Percentiles rank a stretch among this genome's conserved stretches.
Conservation (phyloP, 129 eudicot genomes). For the Ambrosia artemisiifolia region DNA sequence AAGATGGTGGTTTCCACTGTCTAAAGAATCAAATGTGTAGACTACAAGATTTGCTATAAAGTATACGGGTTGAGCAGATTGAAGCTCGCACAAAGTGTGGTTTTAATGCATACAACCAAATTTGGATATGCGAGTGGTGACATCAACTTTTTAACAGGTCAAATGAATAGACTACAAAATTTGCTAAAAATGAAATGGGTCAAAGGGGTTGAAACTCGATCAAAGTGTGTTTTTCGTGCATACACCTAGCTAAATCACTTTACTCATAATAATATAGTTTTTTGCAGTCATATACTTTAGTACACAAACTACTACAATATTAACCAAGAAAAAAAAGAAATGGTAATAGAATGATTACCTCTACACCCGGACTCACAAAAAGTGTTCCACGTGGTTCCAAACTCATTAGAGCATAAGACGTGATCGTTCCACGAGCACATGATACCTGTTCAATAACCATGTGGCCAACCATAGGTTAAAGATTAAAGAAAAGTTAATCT, state of each 20-base stretch:
- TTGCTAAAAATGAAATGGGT: not conserved
- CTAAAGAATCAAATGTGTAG: not conserved
- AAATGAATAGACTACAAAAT: not conserved
- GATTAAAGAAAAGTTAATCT: not conserved
- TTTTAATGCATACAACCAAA: not conserved
- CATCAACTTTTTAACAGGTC: not conserved
- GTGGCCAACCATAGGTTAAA: conserved; percentile 1
- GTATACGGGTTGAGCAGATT: not conserved
- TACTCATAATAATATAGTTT: not conserved
- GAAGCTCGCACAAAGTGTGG: not conserved
- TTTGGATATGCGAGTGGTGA: not conserved
- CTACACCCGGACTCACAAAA: conserved; percentile 90
- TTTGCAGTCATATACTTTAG: not conserved
- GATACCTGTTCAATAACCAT: conserved; percentile 61
- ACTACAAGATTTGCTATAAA: not conserved
- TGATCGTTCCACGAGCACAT: conserved; percentile 73
- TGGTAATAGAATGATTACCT: conserved; percentile 37
- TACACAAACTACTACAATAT: not conserved
- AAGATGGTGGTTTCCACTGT: not conserved
- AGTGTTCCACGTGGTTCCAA: conserved; percentile 97
- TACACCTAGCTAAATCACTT: not conserved
- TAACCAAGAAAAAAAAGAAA: not conserved
- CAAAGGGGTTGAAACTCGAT: not conserved
- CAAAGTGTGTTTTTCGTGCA: not conserved
- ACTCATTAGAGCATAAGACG: conserved; percentile 83